Base-by-base conservation (phyloP, 164 flowering plant genomes). In the Berberis thunbergii region DNA sequence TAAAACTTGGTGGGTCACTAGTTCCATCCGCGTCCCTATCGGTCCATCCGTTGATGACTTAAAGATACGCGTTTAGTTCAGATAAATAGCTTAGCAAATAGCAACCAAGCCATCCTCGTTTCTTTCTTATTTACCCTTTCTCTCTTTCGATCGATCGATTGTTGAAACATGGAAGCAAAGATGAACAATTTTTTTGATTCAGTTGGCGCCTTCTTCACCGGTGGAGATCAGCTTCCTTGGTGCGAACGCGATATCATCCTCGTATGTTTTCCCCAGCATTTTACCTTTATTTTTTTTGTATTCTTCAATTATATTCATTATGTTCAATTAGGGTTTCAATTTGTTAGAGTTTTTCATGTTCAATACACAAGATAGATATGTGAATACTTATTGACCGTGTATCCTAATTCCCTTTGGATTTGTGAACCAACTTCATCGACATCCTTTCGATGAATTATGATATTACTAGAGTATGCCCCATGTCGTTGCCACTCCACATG, bases 211-310 rank as follows among this genome's bases (percentile, higher is more conserved):
- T 84, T 89, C 74, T 89, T 89, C 81, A 57, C 66, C 62, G 89
- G 94, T 59, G 85, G 88, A 8, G 96, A 87, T 63, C 79, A 81
- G 69, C 78, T 89, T 72, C 96, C 94, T 6, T 87, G 91, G 91
- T 81, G 84, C 72, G 87, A 84, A 58, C 78, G 85, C n/a, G 94
- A 87, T 61, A 69, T 86, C 77, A 78, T 89, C 65, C 57, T 43
- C 6, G 96, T 89, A 72, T 70, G 80, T 70, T 1, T 49, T 56
- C 39, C 4, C 6, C 52, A 6, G 8, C 6, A 9, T 56, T 41
- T 38, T 54, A 54, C 10, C 1, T 2, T 8, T 7, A 54, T 54
- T 54, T 38, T n/a, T 54, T 54, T 54, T 54, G 40, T 54, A 1
- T 6, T 48, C 10, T 6, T 48, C 10, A 48, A 11, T 48, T 48